Evolutionary conservation across 495 filamentous ascomycete species (phyloP), one percentile per base, ranked within the genome.

Genomic region (Cudoniella acicularis): DNA sequence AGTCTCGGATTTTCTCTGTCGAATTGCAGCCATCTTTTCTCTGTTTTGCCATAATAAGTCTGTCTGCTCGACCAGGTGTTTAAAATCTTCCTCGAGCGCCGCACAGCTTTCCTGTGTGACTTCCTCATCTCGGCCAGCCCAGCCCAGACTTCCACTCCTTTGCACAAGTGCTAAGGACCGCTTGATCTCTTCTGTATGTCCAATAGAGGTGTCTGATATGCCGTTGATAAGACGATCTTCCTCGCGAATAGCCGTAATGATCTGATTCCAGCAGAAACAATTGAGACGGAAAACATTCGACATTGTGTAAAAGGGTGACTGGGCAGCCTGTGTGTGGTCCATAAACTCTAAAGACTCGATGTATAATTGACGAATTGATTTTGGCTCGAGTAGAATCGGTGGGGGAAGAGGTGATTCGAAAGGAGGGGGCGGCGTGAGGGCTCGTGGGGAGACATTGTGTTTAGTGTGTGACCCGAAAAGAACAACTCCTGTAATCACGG

Each of bases 161-260:
- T 67, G 26, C 23, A 67, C 64, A 21, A 67, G 23, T 20, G 49
- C 11, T 24, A 69, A 40, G 1, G 64, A 56, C 17, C 57, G 64
- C 46, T 65, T 56, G 45, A 69, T 69, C 49, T 69, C 67, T 50
- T 67, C 67, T 3, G 56, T 55, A 54, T 69, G 67, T 17, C 59
- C 60, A n/a, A 69, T 57, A 1, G 61, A 55, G 10, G 57, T 59
- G 40, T 69, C 67, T 18, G 67, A 69, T 16, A 69, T 62, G 16
- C 67, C 64, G 23, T 61, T 43, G 22, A 67, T 58, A n/a, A 64
- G 57, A 3, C 40, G 57, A 42, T 69, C 67, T 41, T 67, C 64
- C 16, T 67, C 61, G 6, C 61, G 59, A 41, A 67, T 67, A 25
- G 56, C 51, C 0, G 54, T 63, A 21, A 69, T 67, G 2, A 69